Percentiles rank a stretch among this genome's conserved stretches.
phyloP scores from a whole-genome alignment of 495 filamentous ascomycete species.

The Entonaema liquescens region DNA sequence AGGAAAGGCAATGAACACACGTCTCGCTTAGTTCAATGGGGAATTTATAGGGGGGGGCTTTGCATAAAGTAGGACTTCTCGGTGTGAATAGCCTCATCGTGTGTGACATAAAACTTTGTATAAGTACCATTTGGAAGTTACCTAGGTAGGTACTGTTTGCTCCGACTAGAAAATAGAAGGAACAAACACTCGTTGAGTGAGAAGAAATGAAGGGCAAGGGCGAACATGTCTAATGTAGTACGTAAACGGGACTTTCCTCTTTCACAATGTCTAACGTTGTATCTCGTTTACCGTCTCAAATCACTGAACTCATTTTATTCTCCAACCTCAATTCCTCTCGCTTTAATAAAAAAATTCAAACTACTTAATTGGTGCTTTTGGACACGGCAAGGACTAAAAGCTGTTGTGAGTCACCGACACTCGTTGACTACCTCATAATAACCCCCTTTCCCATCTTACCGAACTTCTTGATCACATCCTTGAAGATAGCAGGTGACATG shows the following conservation, averaged over 20 bases:
- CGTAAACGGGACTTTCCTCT: background rate
- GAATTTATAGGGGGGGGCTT: background rate
- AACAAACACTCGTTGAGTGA: slow-evolving; percentile 1
- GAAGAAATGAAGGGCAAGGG: slow-evolving; percentile 2
- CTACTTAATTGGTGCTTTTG: background rate
- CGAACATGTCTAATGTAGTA: slow-evolving; percentile 12
- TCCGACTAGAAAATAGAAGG: background rate
- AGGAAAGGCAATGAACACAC: background rate
- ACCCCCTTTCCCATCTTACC: background rate
- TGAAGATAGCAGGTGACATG: background rate
- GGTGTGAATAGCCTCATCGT: slow-evolving; percentile 10
- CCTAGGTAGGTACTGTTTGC: slow-evolving; percentile 1
- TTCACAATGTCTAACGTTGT: slow-evolving; percentile 13
- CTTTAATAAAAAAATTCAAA: background rate
- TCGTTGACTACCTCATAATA: background rate
- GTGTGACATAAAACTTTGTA: background rate
- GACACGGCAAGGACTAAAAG: background rate
- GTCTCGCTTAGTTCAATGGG: background rate
- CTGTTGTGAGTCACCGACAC: background rate
- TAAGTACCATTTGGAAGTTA: background rate
- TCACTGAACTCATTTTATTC: background rate
- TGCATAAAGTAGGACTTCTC: background rate
- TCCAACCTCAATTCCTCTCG: background rate
- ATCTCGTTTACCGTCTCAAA: background rate
- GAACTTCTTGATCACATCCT: background rate